These are phyloP conservation scores for Barnettozyma salicaria DNA, from an alignment of 805 yeast species.

Conservation along the genomic window DNA sequence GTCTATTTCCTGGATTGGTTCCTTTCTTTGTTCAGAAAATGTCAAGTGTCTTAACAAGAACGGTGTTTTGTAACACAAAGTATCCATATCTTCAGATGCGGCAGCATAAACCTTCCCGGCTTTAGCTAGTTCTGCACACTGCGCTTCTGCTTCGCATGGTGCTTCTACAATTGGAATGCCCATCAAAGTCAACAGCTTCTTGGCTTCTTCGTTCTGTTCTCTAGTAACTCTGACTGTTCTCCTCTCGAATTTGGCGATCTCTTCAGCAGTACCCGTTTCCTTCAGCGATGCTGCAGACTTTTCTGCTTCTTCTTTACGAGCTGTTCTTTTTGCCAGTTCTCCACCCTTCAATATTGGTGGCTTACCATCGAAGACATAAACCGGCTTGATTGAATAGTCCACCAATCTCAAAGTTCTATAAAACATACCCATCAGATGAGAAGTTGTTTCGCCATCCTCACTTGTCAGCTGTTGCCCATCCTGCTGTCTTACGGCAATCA, in stretches of 20 bases:
- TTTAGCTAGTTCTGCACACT: constrained; percentile 88
- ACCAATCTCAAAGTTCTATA: constrained; percentile 87
- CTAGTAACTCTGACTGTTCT: constrained; percentile 83
- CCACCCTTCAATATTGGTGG: constrained; percentile 95
- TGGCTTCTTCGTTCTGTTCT: constrained; percentile 94
- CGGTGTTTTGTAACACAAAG: constrained; percentile 87
- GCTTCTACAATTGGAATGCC: constrained; percentile 93
- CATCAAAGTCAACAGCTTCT: constrained; percentile 73
- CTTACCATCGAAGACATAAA: constrained; percentile 95
- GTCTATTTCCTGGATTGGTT: constrained; percentile 82
- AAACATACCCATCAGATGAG: constrained; percentile 95
- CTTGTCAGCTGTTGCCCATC: constrained; percentile 92
- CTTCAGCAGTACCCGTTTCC: constrained; percentile 77
- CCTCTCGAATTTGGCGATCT: constrained; percentile 69
- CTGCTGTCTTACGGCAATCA: constrained; percentile 93
- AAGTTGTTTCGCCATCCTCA: constrained; percentile 86
- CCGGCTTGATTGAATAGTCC: constrained; percentile 91
- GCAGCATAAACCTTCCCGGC: constrained; percentile 94
- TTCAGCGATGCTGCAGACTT: constrained; percentile 67
- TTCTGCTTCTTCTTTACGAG: constrained; percentile 76
- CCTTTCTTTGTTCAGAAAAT: constrained; percentile 87
- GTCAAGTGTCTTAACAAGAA: constrained; percentile 81
- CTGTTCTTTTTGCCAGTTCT: constrained; percentile 80
- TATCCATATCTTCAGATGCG: constrained; percentile 99
- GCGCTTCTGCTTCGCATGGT: constrained; percentile 98